These are phyloP conservation scores for Phytophthora quininea DNA, from an alignment of 352 stramenopile species.

Conservation along the genomic window DNA sequence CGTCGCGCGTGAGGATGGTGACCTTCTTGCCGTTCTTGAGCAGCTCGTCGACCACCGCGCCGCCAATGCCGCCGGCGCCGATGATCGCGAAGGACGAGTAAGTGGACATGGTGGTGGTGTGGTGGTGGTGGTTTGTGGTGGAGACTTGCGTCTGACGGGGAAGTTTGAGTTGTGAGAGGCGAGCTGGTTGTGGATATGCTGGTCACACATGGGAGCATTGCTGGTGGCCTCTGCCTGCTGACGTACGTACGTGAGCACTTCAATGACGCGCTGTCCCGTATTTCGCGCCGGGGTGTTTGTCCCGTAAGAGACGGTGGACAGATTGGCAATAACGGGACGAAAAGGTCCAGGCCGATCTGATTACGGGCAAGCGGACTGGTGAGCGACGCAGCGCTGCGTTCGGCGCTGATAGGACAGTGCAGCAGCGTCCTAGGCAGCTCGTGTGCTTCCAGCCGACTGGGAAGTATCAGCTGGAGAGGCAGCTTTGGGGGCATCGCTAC, in stretches of 20 bases:
- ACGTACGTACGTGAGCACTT: background rate
- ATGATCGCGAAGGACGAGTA: slow-evolving; percentile 33
- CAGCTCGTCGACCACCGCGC: slow-evolving; percentile 28
- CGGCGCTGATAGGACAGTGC: no score
- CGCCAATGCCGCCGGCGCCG: slow-evolving; percentile 33
- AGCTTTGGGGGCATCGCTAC: no score
- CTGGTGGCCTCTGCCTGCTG: no score
- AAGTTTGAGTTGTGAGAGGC: slow-evolving; percentile 23
- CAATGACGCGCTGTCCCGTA: background rate
- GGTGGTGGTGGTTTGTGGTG: background rate
- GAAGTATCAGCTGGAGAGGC: no score
- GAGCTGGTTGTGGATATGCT: background rate
- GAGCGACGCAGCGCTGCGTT: no score
- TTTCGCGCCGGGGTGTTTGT: background rate
- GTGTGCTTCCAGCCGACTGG: no score
- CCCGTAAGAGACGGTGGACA: background rate
- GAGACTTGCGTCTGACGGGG: slow-evolving; percentile 14
- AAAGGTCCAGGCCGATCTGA: no score
- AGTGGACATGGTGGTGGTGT: slow-evolving; percentile 8
- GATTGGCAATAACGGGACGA: background rate
- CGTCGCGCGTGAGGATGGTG: slow-evolving; percentile 32
- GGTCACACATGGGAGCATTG: background rate
- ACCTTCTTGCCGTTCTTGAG: slow-evolving; percentile 30
- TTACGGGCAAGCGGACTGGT: no score
- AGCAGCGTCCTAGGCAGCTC: no score